Evolutionary conservation across 164 flowering plant species (phyloP).

Genomic region (Protea cynaroides): DNA sequence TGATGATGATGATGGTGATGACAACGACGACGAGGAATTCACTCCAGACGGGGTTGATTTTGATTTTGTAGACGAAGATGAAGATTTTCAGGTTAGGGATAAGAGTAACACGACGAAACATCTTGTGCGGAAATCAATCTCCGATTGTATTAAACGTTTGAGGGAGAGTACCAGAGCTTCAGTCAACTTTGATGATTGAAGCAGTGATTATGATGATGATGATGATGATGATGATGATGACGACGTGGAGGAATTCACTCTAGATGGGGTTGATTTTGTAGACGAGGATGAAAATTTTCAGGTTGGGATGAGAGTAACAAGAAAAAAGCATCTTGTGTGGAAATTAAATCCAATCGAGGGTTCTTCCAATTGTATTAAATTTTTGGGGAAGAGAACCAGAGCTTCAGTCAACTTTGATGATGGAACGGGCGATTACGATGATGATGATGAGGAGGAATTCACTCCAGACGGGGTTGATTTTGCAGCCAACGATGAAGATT

Average conservation of each 20-base stretch:
- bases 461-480: conserved; percentile 46
- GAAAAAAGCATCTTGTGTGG: too few species aligned
- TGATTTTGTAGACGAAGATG: conserved; percentile 58
- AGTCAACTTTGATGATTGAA: conserved; percentile 20
- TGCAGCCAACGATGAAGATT: conserved; percentile 57
- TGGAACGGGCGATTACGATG: too few species aligned
- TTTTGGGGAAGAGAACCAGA: conserved; percentile 9
- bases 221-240: conserved; percentile 13
- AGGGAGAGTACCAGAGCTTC: conserved; percentile 27
- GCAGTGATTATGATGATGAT: conserved; percentile 15
- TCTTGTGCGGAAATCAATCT: conserved; percentile 17
- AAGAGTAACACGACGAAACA: conserved; percentile 24
- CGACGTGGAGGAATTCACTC: conserved; percentile 9
- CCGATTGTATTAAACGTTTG: too few species aligned
- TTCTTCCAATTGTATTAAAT: conserved; percentile 8
- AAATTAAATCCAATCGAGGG: neutral
- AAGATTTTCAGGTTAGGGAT: conserved; percentile 26
- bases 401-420: conserved; percentile 8
- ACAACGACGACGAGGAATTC: conserved; percentile 49
- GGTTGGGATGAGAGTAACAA: too few species aligned
- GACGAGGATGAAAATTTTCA: too few species aligned
- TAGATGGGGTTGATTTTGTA: neutral
- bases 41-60: conserved; percentile 45
- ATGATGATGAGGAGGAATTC: conserved; percentile 63
- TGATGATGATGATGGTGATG: conserved; percentile 26